Conservation (phyloP, 2,329 filamentous ascomycete genomes). For the Colletotrichum musae region DNA sequence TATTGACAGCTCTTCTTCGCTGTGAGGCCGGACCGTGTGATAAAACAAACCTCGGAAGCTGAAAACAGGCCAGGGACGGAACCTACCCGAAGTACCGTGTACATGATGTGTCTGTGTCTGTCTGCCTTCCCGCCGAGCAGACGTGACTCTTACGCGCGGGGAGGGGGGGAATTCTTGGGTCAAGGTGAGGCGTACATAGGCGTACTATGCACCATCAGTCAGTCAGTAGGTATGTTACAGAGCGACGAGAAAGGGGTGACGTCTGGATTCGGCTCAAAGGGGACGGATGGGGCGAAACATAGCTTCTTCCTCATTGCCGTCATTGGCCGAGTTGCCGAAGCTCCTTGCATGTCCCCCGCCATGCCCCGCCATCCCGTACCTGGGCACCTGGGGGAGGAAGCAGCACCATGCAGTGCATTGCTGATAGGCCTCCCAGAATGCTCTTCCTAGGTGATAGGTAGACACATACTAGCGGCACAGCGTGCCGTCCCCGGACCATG, state of each 20-base stretch:
- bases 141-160: not conserved
- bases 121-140: constrained; percentile 11
- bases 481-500: constrained; percentile 25
- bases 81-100: constrained; percentile 27
- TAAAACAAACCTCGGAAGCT: constrained; percentile 39
- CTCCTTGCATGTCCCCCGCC: constrained; percentile 40
- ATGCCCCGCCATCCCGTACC: constrained; percentile 37
- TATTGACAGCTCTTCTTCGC: constrained; percentile 11
- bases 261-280: constrained; percentile 55
- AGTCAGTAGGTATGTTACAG: constrained; percentile 11
- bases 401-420: not conserved
- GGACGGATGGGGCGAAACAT: constrained; percentile 43
- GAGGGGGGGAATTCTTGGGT: constrained; percentile 28
- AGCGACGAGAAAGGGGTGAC: constrained; percentile 34
- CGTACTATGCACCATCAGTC: not conserved
- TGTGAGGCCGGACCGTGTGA: constrained; percentile 26
- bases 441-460: no score
- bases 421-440: not conserved
- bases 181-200: not conserved
- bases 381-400: constrained; percentile 13
- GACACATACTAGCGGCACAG: not conserved
- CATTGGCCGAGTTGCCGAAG: constrained; percentile 64
- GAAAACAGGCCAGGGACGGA: constrained; percentile 24
- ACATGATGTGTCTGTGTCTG: constrained; percentile 12
- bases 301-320: constrained; percentile 49